Evolutionary conservation across 2,329 filamentous ascomycete species (phyloP), one percentile per base, ranked within the genome.

Genomic region (Kalmusia sp.): DNA sequence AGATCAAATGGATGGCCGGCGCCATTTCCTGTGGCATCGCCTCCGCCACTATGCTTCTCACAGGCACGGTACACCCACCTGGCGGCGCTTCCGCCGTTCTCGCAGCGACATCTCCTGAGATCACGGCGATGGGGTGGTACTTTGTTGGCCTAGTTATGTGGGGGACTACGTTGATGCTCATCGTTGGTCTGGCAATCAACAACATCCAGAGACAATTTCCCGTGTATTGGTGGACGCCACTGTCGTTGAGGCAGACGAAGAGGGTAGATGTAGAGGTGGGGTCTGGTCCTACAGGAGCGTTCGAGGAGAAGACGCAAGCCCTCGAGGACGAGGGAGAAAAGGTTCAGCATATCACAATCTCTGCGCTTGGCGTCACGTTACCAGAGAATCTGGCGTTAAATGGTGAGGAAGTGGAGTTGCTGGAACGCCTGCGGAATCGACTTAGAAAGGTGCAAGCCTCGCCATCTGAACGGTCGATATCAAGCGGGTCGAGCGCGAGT

Each of bases 11-110:
- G 79, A 65, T 81, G 2, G 73, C 77, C 3, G 79, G 73, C 2
- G 76, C 79, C 0, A 48, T 79, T 14, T 73, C 72, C 8, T 80
- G 77, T 56, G 78, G 73, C 1, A 58, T 69, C 7, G 74, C 79
- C 4, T 78, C 75, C 6, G 67, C 75, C 21, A 71, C 76, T 12
- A 82, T 81, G 79, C 69, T 76, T 6, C 55, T 79, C 28, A 80
- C 79, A 3, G 76, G 77, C 39, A 80, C 78, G 1, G 73, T 80
- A 1, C 79, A 81, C 59, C 79, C 79, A n/a, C 79, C 79, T 6
- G 79, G 79, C 15, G 79, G 79, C 19, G 79, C 79, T 0, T 80
- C 78, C 8, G 79, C 79, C 2, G 71, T 81, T 1, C 63, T 82
- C 21, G 78, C 79, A 1, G 73, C 74, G 5, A 77, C 75, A 3